phyloP scores from a whole-genome alignment of 2,329 filamentous ascomycete species.

The Neopestalotiopsis sp. region DNA sequence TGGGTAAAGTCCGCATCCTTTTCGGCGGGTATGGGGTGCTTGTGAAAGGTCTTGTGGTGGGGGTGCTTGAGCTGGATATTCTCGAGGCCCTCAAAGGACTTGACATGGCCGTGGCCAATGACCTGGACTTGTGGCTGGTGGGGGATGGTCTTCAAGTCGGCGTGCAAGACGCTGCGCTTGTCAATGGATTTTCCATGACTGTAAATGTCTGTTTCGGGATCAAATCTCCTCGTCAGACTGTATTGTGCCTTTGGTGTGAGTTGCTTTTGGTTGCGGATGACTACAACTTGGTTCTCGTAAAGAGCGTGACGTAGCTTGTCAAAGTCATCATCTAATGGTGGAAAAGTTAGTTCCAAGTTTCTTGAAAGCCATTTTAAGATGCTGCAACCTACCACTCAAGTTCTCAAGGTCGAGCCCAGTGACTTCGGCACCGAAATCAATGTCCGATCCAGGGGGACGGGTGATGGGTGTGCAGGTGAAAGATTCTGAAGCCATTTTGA shows the following conservation, averaged over 20 bases:
- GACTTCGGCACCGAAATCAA: slow-evolving; percentile 66
- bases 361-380: too few species aligned
- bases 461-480: slow-evolving; percentile 35
- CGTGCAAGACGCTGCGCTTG: slow-evolving; percentile 70
- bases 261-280: slow-evolving; percentile 70
- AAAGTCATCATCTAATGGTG: slow-evolving; percentile 64
- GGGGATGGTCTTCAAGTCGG: slow-evolving; percentile 79
- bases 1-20: slow-evolving; percentile 54
- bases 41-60: slow-evolving; percentile 79
- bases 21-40: slow-evolving; percentile 59
- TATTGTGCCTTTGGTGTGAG: slow-evolving; percentile 74
- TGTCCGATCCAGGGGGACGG: slow-evolving; percentile 38
- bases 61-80: slow-evolving; percentile 74
- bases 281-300: slow-evolving; percentile 70
- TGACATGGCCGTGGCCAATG: slow-evolving; percentile 75
- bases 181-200: slow-evolving; percentile 81
- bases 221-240: slow-evolving; percentile 74
- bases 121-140: slow-evolving; percentile 81
- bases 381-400: slow-evolving; percentile 56
- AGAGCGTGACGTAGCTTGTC: slow-evolving; percentile 65
- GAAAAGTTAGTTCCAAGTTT: background rate
- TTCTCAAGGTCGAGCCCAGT: slow-evolving; percentile 64
- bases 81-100: slow-evolving; percentile 71
- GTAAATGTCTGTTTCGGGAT: slow-evolving; percentile 67
- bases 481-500: background rate